Base-by-base conservation (phyloP, 139 green algal species). In the Auxenochlorella pyrenoidosa region DNA sequence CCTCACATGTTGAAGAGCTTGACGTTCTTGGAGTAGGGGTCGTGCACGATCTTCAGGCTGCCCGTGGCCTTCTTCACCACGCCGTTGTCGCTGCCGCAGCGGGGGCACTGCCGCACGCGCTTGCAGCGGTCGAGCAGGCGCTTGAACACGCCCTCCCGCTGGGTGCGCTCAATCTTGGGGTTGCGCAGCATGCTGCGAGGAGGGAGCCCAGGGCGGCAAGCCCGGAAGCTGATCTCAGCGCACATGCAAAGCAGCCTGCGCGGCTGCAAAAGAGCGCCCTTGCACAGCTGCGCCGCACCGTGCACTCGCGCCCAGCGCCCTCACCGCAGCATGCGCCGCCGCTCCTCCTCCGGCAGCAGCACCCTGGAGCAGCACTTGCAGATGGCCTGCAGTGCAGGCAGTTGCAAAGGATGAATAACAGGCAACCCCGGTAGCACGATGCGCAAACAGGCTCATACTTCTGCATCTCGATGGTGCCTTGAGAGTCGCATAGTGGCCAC, bases 321-420 rank as follows among this genome's bases (percentile, higher is more conserved):
- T 41, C 86, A 93, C 92, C 87, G 93, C 78, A 96, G 90, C 84
- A 88, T 95, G 38, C 87, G 82, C 21, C 86, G 71, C 13, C 90
- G 87, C 83, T 99, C 96, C 51, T 96, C 91, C 19, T 96, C 94
- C 0, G 91, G 82, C 86, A 99, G 91, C 89, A 99, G 89, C 70
- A 99, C 91, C n/a, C 94, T 93, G 30, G 94, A 93, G 89, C 98
- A 99, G 44, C 65, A 91, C 93, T 99, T 99, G 95, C 98, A 99
- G 88, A 99, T 98, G 94, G 94, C 98, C 92, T 99, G 75, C 40
- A 30, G 26, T 26, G 12, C 21, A 26, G 26, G 41, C 26, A 60
- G 8, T 34, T 10, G 68, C 10, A 10, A 54, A 54, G 10, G 47
- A 54, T 10, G 10, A 18, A 54, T n/a, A n/a, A n/a, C n/a, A n/a